Base-by-base conservation (phyloP, 345 rosid species). In the Garcia nutans region DNA sequence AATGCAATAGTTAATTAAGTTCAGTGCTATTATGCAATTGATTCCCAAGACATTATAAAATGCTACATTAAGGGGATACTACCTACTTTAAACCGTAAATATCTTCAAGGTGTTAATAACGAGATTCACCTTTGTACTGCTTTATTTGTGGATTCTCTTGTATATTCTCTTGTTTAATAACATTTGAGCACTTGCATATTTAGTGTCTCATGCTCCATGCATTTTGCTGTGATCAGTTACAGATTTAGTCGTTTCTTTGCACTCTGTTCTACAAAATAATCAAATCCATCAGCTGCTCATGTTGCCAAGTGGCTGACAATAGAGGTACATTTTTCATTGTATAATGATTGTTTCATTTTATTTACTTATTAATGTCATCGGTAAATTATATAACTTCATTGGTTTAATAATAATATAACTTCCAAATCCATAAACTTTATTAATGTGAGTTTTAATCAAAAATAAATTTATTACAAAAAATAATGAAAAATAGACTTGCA, bases 231-330 rank as follows among this genome's bases (percentile, higher is more conserved):
- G 33, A 84, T 75, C 93, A 96, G 99, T 78, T 96, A 75, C 86
- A 95, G 77, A 90, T 96, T 77, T 95, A 87, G 81, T 96, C 74
- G 94, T 97, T 78, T 90, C 96, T 57, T 87, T 96, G 72, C 93
- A 92, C 84, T 79, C 88, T 82, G 91, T 92, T 79, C 88, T 96
- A 68, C 98, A 82, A 86, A 87, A 59, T 84, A 93, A 88, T 77
- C 97, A 28, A 28, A 28, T 28, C 31, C 31, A 28, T 28, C 31
- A 28, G 31, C 31, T 28, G 31, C 31, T 28, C 2, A 28, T 28
- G 31, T 28, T 28, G 31, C 31, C 31, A 28, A 28, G 31, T 28
- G 31, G 31, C 31, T 28, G 31, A 28, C 31, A 28, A 28, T 28
- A 28, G 31, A 28, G 31, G 31, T 28, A 28, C 31, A 28, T 28